A percentile compares a stretch with the other conserved stretches of the same genome.
Conservation (phyloP, 768 basidiomycete genomes). For the Podaxis sp. region DNA sequence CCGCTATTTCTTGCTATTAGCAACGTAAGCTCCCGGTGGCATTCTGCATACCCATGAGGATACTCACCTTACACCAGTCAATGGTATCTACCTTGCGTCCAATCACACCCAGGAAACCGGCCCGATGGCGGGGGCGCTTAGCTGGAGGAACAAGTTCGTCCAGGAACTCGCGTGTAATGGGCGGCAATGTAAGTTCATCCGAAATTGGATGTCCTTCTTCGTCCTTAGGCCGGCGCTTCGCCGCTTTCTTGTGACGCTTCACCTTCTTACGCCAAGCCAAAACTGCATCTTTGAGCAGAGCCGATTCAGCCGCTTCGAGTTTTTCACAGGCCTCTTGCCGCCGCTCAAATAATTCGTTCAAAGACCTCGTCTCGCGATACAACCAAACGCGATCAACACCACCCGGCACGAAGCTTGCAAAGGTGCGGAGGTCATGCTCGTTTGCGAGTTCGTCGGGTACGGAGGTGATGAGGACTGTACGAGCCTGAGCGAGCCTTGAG, state of each 20-base stretch:
- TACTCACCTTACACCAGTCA: constrained; percentile 53
- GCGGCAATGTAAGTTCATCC: constrained; percentile 20
- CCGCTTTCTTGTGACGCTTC: constrained; percentile 30
- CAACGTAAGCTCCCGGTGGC: background rate
- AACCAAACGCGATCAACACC: constrained; percentile 71
- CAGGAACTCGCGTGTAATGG: constrained; percentile 33
- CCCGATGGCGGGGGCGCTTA: constrained; percentile 52
- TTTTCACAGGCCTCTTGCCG: constrained; percentile 46
- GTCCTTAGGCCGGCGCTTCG: constrained; percentile 26
- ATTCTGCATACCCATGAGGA: background rate
- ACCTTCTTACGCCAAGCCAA: constrained; percentile 39
- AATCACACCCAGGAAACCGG: constrained; percentile 45
- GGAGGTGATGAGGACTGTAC: constrained; percentile 66
- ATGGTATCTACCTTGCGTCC: constrained; percentile 69
- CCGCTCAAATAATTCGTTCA: constrained; percentile 42
- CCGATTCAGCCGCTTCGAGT: constrained; percentile 57
- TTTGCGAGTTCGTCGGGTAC: constrained; percentile 54
- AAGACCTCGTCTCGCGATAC: constrained; percentile 47
- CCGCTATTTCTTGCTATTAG: constrained; percentile 48
- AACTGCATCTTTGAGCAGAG: constrained; percentile 41
- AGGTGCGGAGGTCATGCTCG: constrained; percentile 45
- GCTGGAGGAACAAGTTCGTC: constrained; percentile 51
- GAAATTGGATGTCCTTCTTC: constrained; percentile 22
- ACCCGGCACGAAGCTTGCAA: constrained; percentile 66
- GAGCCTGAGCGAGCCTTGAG: constrained; percentile 58